phyloP scores from a whole-genome alignment of 1,139 yeast genomes.

The Geotrichum fermentans region DNA sequence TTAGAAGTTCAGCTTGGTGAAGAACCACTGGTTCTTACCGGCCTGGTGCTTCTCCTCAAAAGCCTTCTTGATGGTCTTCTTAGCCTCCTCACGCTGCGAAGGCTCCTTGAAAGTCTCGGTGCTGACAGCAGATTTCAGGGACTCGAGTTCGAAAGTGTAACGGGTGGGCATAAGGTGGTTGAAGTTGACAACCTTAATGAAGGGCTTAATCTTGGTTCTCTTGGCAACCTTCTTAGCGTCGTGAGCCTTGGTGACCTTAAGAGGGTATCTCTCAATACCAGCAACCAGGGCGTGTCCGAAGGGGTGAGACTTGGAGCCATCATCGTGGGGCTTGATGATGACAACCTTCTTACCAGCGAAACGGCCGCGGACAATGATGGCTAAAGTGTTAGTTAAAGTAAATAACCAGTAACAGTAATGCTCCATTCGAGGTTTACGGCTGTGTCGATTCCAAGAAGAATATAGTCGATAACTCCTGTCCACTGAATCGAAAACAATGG shows the following conservation, averaged over 20 bases:
- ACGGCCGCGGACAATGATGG: slow-evolving; percentile 99
- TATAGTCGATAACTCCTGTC: not conserved
- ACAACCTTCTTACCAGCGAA: slow-evolving; percentile 99
- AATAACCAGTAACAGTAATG: too few species aligned
- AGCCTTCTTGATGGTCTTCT: slow-evolving; percentile 98
- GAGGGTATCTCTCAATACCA: slow-evolving; percentile 98
- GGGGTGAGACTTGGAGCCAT: slow-evolving; percentile 97
- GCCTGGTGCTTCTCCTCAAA: slow-evolving; percentile 99
- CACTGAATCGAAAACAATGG: too few species aligned
- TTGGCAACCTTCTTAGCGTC: slow-evolving; percentile 95
- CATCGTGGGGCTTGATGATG: slow-evolving; percentile 97
- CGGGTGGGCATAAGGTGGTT: slow-evolving; percentile 99
- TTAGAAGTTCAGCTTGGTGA: slow-evolving; percentile 98
- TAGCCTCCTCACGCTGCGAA: slow-evolving; percentile 98
- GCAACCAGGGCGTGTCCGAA: slow-evolving; percentile 99
- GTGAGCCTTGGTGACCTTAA: slow-evolving; percentile 92
- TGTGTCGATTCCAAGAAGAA: too few species aligned
- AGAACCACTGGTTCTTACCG: slow-evolving; percentile 99
- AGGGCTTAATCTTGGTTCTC: slow-evolving; percentile 98
- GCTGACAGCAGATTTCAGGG: slow-evolving; percentile 86
- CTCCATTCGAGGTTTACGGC: not conserved
- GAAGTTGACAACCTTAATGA: slow-evolving; percentile 98
- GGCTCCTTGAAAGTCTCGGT: slow-evolving; percentile 96
- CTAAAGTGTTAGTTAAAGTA: slow-evolving; percentile 39
- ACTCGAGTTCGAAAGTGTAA: slow-evolving; percentile 95